Evolutionary conservation across 345 rosid genomes (phyloP).

Genomic region (Bretschneidera sinensis): DNA sequence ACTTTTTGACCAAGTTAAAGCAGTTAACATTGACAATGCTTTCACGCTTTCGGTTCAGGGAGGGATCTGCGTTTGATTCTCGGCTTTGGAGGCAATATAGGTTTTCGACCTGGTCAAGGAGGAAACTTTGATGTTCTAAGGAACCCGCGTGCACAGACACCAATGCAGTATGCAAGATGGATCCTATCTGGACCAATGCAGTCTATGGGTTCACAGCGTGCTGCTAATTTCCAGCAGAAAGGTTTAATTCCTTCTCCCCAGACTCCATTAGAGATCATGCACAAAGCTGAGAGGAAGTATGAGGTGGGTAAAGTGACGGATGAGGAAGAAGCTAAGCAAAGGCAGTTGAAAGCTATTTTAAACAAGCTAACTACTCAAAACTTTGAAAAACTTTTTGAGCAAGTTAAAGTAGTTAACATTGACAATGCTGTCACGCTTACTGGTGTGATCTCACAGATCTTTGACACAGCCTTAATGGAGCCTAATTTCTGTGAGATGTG

Average conservation of each 20-base stretch:
- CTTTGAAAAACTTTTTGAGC: conserved; percentile 70
- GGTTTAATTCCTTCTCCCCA: too few species aligned
- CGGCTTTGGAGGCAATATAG: conserved; percentile 33
- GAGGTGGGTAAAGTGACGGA: too few species aligned
- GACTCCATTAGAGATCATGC: too few species aligned
- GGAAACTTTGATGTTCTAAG: conserved; percentile 53
- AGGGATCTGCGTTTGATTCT: conserved; percentile 43
- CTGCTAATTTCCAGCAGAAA: conserved; percentile 35
- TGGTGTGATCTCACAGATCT: conserved; percentile 66
- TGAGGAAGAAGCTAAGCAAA: too few species aligned
- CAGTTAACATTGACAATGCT: too few species aligned
- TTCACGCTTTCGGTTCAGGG: conserved; percentile 35
- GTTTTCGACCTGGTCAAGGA: conserved; percentile 54
- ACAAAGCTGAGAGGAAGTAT: too few species aligned
- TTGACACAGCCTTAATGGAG: conserved; percentile 79
- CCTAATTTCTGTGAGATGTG: conserved; percentile 86
- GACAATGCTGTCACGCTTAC: conserved; percentile 53
- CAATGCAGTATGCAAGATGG: conserved; percentile 38
- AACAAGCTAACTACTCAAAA: too few species aligned
- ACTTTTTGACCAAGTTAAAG: too few species aligned
- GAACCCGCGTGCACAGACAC: too few species aligned
- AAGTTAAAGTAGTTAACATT: conserved; percentile 61
- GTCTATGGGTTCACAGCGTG: conserved; percentile 51
- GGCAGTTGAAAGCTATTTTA: too few species aligned
- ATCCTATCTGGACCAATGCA: conserved; percentile 59